phyloP scores from a whole-genome alignment of 306 rosid species.

The Pterocarpus macrocarpus region DNA sequence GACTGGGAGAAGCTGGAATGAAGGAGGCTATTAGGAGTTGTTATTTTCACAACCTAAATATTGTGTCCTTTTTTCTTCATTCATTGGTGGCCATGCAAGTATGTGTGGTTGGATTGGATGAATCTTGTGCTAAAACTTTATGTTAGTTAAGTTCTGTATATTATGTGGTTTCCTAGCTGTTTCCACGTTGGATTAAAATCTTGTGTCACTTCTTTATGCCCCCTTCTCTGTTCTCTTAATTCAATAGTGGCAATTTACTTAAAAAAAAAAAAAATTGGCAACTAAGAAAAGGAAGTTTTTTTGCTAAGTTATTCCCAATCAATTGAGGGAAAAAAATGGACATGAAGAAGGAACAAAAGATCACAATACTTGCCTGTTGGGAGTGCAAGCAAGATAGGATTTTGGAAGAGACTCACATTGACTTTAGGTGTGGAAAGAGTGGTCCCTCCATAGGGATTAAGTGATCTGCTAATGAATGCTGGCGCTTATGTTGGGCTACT shows the following conservation, averaged over 20 bases:
- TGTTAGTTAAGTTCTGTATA: not conserved
- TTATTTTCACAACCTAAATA: conserved; percentile 44
- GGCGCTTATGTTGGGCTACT: conserved; percentile 12
- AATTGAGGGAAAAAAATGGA: not conserved
- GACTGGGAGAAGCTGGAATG: conserved; percentile 8
- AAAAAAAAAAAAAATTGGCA: not conserved
- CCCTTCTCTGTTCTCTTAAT: not conserved
- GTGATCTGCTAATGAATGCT: conserved; percentile 33
- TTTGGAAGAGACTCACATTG: conserved; percentile 24
- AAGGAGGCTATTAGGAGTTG: conserved; percentile 35
- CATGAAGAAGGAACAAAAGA: not conserved
- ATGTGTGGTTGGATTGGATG: not conserved
- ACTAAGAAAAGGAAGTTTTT: not conserved
- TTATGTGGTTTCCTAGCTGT: conserved; percentile 25
- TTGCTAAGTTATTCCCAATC: not conserved
- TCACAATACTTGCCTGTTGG: not conserved
- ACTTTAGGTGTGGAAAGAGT: conserved; percentile 41
- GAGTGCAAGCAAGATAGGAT: conserved; percentile 24
- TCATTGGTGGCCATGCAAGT: conserved; percentile 31
- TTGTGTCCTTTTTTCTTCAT: conserved; percentile 33
- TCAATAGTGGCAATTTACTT: not conserved
- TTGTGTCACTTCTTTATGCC: not conserved
- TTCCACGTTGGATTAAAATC: not conserved
- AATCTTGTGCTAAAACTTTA: not conserved
- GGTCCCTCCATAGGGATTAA: conserved; percentile 28